Evolutionary conservation across 108 stramenopile genomes (phyloP), one percentile per base, ranked within the genome.

Genomic region (Cyclotella kingstonii): DNA sequence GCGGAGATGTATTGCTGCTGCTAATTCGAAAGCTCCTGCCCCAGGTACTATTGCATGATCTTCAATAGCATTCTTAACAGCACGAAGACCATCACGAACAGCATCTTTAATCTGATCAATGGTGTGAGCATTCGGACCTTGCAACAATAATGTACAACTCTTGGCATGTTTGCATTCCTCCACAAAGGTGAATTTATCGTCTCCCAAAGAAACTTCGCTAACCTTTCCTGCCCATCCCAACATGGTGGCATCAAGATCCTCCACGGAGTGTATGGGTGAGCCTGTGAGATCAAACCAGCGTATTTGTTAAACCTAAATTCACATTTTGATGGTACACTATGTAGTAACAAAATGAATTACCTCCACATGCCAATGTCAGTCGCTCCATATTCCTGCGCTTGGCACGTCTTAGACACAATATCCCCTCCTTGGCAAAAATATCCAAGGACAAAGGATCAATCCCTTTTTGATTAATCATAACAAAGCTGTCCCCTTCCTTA

Each of bases 371-470:
- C 62, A 99, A 90, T 2, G 95, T 95, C 27, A 99, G 79, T 22
- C 97, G 84, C 78, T 99, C 98, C 98, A 99, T 98, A 78, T 99
- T 99, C 51, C 98, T 84, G 34, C 98, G 83, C 79, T 99, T 99
- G 66, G 98, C 98, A 33, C 98, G 77, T 22, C 98, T 88, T 50
- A 97, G 63, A 53, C 94, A 97, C 47, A 98, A 77, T 64, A 99
- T 98, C 44, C 97, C 97, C 78, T 99, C 98, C 92, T 99, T 99
- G 76, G 98, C 98, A 80, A 99, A 96, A 70, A 98, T 97, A 81
- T 99, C 97, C 33, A 99, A 73, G 28, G 80, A 81, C 49, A 97
- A 80, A 8, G 98, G 96, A 92, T 99, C 98, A 67, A 99, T 96
- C 52, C 98, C 98, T 84, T 99, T 99, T 83, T 99, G 98, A 81